Evolutionary conservation across 2,329 filamentous ascomycete genomes (phyloP), one percentile per base, ranked within the genome.

Genomic region (Paraconiothyrium sp.): DNA sequence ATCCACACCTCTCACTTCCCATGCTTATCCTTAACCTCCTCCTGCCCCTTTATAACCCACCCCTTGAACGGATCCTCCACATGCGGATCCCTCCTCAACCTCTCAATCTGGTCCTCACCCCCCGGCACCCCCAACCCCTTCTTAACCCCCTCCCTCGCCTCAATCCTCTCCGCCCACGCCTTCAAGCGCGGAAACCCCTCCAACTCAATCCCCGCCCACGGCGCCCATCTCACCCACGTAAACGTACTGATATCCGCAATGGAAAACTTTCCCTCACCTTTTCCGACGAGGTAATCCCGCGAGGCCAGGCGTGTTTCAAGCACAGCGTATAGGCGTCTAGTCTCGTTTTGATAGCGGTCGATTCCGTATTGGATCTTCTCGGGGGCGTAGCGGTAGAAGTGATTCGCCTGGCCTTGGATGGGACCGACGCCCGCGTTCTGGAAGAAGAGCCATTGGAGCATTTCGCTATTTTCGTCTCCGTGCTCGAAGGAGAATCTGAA

Each of bases 361-460:
- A 94, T 87, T 56, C 90, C 92, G 75, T 96, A 95, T 72, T 89
- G 82, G 68, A 95, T 94, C 77, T 86, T 88, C 75, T 92, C 90
- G 0, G 92, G 90, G 1, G 92, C 92, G 72, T 96, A 95, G 57
- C 91, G 86, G 54, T 82, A 82, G 78, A 97, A 96, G 79, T 96
- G 92, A 78, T 94, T 73, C 11, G 92, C 85, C 76, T 95, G 92
- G 43, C 74, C 89, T 75, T 94, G 91, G 89, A 93, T 93, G 0
- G 91, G 91, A 0, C 91, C 91, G 1, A 93, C 81, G 4, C 92
- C 91, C 1, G 88, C 89, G 79, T 93, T 94, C 77, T 94, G 88
- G 84, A 80, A 82, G 68, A 81, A 81, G n/a, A 88, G 73, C 92
- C 92, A 97, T 79, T 86, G 92, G 70, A 88, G 90, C 74, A 88